Percentiles rank a stretch among this genome's conserved stretches.
These are phyloP conservation scores for Nemania serpens DNA, from an alignment of 2,329 filamentous ascomycete genomes.

Conservation along the genomic window DNA sequence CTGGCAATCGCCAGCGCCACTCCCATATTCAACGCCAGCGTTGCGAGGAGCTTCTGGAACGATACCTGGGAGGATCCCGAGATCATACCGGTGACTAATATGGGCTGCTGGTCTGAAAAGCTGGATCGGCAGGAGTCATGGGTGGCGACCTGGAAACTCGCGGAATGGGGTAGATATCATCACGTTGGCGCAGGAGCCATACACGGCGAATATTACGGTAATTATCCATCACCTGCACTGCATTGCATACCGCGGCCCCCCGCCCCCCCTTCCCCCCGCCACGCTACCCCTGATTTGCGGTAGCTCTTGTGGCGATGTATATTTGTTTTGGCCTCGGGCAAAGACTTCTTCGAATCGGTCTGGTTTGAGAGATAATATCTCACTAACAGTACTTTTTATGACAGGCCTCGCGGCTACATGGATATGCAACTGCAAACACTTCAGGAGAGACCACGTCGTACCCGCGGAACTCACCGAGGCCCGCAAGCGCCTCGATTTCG, in stretches of 20 bases:
- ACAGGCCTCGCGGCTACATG: slow-evolving; percentile 7
- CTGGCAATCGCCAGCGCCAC: not conserved
- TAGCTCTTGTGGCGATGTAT: no score
- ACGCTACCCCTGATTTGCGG: no score
- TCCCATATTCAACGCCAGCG: not conserved
- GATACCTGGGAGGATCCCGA: not conserved
- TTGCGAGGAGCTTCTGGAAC: not conserved
- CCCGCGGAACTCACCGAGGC: slow-evolving; percentile 13
- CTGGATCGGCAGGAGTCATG: not conserved
- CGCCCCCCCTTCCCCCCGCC: not conserved
- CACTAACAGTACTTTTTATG: not conserved
- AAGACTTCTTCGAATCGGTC: no score
- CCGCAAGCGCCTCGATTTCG: not conserved
- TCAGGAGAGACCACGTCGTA: not conserved
- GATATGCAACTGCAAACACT: slow-evolving; percentile 26
- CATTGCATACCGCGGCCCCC: no score
- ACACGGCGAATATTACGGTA: slow-evolving; percentile 1
- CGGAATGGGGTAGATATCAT: not conserved
- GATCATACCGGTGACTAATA: not conserved
- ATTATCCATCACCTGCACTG: not conserved
- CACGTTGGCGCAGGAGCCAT: not conserved
- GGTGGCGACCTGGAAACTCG: not conserved
- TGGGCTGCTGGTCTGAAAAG: slow-evolving; percentile 7
- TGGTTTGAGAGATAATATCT: not conserved
- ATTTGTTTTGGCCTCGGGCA: no score